Evolutionary conservation across 2,329 filamentous ascomycete species (phyloP), one percentile per base, ranked within the genome.

Genomic region (Fusarium fracticaudum): DNA sequence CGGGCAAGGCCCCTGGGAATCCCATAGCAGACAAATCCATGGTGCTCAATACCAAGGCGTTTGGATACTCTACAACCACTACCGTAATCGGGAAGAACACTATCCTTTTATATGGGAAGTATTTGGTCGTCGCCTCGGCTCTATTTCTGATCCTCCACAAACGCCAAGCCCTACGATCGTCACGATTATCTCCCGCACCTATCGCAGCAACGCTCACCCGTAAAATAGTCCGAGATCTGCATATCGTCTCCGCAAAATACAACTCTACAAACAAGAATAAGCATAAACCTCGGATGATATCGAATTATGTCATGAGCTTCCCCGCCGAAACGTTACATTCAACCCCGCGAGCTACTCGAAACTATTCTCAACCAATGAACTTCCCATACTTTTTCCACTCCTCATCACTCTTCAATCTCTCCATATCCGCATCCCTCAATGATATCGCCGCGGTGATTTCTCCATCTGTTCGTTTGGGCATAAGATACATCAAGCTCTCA

Each of bases 401-500:
- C 29, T 80, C 77, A 76, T 89, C 87, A 5, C 7, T 53, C 68
- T 73, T 84, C 59, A 90, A 72, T 58, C 78, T 78, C 43, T 83
- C 79, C 82, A 89, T 81, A 73, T 89, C 87, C 38, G 85, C 85
- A 35, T 86, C 82, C 45, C 82, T 80, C 59, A 89, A 72, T 70
- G 85, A 87, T 13, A 89, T 60, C 0, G 78, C 83, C 15, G 85
- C 81, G 1, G 81, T 81, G 44, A 89, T 80, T 43, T 85, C 83
- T 1, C 87, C 86, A 29, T 86, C 81, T 1, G 55, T 67, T 1
- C 76, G 74, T 72, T 79, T 85, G 0, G 87, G 87, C 81, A 89
- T 81, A 10, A 90, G 71, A 75, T 89, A 90, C 41, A 86, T 76
- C 64, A 89, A 71, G 3, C 86, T 80, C 76, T 89, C 87, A 8